Percentiles rank a stretch among this genome's conserved stretches.
Evolutionary conservation across 1,139 yeast species (phyloP).

Genomic region (Pichia sp.): DNA sequence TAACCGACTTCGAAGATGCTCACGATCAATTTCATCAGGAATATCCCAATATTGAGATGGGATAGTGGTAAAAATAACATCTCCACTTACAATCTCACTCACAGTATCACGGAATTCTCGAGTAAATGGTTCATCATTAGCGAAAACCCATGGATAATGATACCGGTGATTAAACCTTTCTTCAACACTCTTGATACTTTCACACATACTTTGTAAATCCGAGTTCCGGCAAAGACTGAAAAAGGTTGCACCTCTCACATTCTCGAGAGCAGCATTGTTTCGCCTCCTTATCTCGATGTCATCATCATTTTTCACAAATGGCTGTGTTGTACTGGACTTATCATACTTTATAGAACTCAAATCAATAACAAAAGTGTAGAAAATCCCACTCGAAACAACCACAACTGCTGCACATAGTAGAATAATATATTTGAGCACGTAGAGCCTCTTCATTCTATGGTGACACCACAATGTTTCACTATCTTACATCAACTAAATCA

Average conservation of each 20-base stretch:
- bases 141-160: conserved; percentile 73
- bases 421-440: not conserved
- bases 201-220: conserved; percentile 52
- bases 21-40: conserved; percentile 55
- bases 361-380: not conserved
- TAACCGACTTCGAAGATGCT: conserved; percentile 47
- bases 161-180: conserved; percentile 60
- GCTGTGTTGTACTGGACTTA: not conserved
- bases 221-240: conserved; percentile 66
- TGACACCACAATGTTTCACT: too few relatives aligned
- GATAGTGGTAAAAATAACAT: conserved; percentile 39
- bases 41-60: conserved; percentile 44
- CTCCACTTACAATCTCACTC: conserved; percentile 35
- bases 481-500: too few relatives aligned
- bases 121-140: conserved; percentile 50
- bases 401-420: not conserved
- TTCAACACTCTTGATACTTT: conserved; percentile 59
- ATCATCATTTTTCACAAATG: conserved; percentile 1
- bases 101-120: conserved; percentile 36
- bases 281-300: conserved; percentile 11
- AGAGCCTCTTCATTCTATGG: not conserved
- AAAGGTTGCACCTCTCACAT: conserved; percentile 54
- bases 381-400: not conserved
- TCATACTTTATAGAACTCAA: not conserved
- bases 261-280: not conserved